Evolutionary conservation across 345 rosid species (phyloP), one percentile per base, ranked within the genome.

Genomic region (Toxicodendron radicans): DNA sequence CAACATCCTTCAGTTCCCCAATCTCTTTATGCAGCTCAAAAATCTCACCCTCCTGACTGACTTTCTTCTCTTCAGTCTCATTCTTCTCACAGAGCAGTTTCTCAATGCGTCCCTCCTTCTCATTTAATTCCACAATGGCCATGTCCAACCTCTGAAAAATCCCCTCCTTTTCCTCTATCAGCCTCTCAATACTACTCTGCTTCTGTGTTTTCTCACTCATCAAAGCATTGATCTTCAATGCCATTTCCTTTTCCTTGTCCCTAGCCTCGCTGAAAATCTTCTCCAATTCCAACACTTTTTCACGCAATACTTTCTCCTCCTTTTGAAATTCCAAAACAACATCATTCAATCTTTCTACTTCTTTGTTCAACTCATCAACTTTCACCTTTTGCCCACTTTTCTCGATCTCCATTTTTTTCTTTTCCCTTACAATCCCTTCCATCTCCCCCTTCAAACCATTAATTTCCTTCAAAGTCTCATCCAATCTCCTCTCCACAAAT

Each of bases 31-130:
- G 79, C 85, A 92, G 67, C 64, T 75, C 77, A 9, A 53, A 71
- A 76, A 85, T 80, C 75, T 87, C 86, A 53, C 20, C 67, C 79
- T 91, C 89, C 74, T 62, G 76, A 21, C 70, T 48, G 70, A 18
- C 59, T 68, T 78, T 81, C 10, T 48, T 72, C 76, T 62, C 87
- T 75, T 85, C 87, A 14, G 87, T 72, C 80, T 88, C 89, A 52
- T 11, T 43, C 58, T 84, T 92, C 78, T 87, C 86, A 68, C 59
- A 46, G 18, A 74, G 69, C 74, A 89, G 62, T 46, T 78, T 74
- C 46, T 73, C 78, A 68, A 85, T 61, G 61, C 79, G 70, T 35
- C 52, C 76, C 64, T 67, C 81, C 85, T 77, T 84, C 24, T 79
- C 83, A 20, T 64, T 45, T 54, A 79, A 70, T 41, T 77, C 79